Evolutionary conservation across 768 basidiomycete genomes (phyloP).

Genomic region (Hebeloma cylindrosporum): DNA sequence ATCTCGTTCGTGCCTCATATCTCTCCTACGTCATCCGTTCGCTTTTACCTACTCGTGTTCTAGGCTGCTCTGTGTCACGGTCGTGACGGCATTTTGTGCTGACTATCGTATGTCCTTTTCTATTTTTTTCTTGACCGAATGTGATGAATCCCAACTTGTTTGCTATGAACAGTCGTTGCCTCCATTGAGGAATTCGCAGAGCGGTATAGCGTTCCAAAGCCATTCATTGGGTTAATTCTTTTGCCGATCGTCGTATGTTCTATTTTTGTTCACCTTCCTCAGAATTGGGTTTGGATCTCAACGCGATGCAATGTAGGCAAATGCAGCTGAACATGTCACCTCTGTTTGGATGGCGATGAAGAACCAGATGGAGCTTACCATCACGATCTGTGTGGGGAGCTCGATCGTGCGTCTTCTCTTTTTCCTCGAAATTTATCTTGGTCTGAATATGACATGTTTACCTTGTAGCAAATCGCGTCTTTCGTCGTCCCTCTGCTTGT

Average conservation of each 20-base stretch:
- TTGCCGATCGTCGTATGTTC: constrained; percentile 79
- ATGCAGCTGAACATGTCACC: constrained; percentile 84
- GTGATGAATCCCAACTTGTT: constrained; percentile 28
- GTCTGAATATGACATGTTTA: neutral
- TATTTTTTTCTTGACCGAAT: neutral
- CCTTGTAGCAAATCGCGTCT: constrained; percentile 77
- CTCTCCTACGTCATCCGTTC: neutral
- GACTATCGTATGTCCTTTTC: constrained; percentile 64
- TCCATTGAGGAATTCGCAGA: constrained; percentile 91
- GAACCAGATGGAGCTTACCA: constrained; percentile 60
- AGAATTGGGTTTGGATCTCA: no score
- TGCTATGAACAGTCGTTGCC: constrained; percentile 72
- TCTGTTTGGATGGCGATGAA: constrained; percentile 91
- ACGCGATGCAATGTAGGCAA: constrained; percentile 44
- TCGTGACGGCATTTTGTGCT: constrained; percentile 86
- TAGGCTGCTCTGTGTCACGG: constrained; percentile 71
- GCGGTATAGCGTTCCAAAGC: constrained; percentile 76
- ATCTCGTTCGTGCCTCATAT: constrained; percentile 42
- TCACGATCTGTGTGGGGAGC: constrained; percentile 78
- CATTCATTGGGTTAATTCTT: constrained; percentile 85
- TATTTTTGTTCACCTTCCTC: constrained; percentile 3
- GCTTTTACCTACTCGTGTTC: neutral
- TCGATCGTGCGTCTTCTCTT: constrained; percentile 59
- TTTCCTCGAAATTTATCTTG: neutral
- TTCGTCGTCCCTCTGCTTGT: constrained; percentile 89